A percentile compares a stretch with the other conserved stretches of the same genome.
Conservation (phyloP, 345 rosid genomes). For the Ceriops zippeliana region DNA sequence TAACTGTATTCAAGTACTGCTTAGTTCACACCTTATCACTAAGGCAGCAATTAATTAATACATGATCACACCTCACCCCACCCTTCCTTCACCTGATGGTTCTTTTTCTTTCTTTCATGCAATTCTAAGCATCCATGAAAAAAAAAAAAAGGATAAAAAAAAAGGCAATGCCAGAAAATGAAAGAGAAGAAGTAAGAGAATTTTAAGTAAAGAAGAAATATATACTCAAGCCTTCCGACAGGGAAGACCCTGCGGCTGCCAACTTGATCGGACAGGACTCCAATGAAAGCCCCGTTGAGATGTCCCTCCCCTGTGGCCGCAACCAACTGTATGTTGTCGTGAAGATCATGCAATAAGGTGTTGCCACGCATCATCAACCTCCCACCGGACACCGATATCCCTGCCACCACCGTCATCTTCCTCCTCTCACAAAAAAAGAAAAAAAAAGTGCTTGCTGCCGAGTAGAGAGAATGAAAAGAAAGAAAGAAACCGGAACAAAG, state of each 20-base stretch:
- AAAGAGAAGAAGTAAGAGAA: not conserved
- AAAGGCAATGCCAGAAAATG: not conserved
- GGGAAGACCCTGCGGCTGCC: conserved; percentile 58
- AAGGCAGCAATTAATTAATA: not conserved
- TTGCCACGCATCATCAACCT: conserved; percentile 47
- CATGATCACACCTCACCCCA: not conserved
- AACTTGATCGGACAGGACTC: conserved; percentile 43
- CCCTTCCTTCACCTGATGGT: not conserved
- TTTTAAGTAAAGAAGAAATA: conserved; percentile 4
- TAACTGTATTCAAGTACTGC: not conserved
- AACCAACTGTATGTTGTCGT: conserved; percentile 39
- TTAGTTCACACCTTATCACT: not conserved
- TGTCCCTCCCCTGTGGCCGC: conserved; percentile 35
- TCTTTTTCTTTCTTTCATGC: too few species aligned
- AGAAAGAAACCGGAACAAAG: too few species aligned
- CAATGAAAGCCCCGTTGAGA: conserved; percentile 54
- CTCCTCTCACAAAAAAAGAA: too few species aligned
- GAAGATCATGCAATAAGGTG: conserved; percentile 38
- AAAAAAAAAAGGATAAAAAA: not conserved
- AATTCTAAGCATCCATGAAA: too few species aligned
- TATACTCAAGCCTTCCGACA: conserved; percentile 57
- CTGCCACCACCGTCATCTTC: conserved; percentile 58
- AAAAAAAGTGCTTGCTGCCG: too few species aligned
- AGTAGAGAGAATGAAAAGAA: too few species aligned
- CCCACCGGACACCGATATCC: conserved; percentile 44